phyloP scores from a whole-genome alignment of 179 eudicot species.

The Beta corolliflora region DNA sequence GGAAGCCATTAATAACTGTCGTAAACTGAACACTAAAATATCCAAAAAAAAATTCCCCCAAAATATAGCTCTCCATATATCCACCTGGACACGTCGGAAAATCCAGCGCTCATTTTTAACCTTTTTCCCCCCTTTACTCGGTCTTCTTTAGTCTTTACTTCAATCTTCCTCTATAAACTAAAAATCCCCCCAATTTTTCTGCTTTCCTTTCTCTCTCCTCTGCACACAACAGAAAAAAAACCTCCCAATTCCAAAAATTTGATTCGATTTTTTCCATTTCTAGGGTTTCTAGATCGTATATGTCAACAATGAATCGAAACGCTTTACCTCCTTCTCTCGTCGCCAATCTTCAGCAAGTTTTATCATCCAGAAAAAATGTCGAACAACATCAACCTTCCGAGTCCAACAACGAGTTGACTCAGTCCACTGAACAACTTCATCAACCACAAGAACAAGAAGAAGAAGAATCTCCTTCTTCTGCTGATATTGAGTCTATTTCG shows the following conservation, averaged over 20 bases:
- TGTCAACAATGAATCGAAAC: constrained; percentile 35
- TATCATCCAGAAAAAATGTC: constrained; percentile 40
- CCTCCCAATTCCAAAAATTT: background rate
- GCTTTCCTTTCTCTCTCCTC: constrained; percentile 1
- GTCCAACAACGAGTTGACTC: constrained; percentile 28
- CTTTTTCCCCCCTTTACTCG: background rate
- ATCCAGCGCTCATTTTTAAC: background rate
- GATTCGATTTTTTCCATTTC: constrained; percentile 10
- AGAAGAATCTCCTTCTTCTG: constrained; percentile 25
- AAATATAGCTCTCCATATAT: background rate
- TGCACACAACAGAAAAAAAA: background rate
- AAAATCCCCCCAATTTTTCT: background rate
- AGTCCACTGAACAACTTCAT: constrained; percentile 6
- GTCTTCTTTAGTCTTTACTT: background rate
- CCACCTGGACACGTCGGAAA: background rate
- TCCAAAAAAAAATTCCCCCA: background rate
- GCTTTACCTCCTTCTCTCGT: constrained; percentile 57
- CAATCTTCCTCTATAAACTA: background rate
- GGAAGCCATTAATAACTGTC: constrained; percentile 6
- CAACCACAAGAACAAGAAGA: background rate
- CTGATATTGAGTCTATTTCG: constrained; percentile 17
- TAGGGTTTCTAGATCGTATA: constrained; percentile 19
- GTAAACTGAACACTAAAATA: background rate
- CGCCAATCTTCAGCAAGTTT: constrained; percentile 66
- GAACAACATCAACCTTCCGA: constrained; percentile 25